Evolutionary conservation across 2,329 filamentous ascomycete genomes (phyloP).

Genomic region (Botryotinia globosa): DNA sequence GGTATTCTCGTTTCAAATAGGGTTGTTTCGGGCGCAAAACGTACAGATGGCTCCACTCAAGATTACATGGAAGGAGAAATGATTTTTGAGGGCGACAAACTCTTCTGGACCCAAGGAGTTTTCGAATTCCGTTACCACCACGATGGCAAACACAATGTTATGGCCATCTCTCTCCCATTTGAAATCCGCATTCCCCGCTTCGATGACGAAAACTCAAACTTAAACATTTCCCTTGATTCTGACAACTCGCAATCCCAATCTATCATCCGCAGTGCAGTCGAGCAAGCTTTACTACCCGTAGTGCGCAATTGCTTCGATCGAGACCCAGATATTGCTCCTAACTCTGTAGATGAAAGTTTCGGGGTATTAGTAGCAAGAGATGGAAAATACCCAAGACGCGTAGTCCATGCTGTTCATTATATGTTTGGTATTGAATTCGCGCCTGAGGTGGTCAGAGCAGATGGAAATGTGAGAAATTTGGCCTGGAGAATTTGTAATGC

Average conservation of each 20-base stretch:
- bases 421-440: constrained; percentile 98
- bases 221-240: background rate
- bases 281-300: constrained; percentile 74
- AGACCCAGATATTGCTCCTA: constrained; percentile 85
- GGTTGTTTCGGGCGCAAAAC: constrained; percentile 46
- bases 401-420: constrained; percentile 91
- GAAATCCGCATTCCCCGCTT: constrained; percentile 83
- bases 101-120: constrained; percentile 95
- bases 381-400: constrained; percentile 81
- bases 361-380: constrained; percentile 82
- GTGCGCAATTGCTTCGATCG: constrained; percentile 91
- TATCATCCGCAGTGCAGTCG: constrained; percentile 66
- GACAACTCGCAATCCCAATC: constrained; percentile 56
- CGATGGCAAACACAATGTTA: constrained; percentile 85
- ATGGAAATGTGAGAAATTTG: constrained; percentile 85
- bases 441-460: constrained; percentile 84
- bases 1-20: constrained; percentile 72
- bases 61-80: constrained; percentile 76
- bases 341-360: constrained; percentile 74
- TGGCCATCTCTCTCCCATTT: constrained; percentile 91
- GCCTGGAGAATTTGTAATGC: constrained; percentile 95
- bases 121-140: constrained; percentile 99
- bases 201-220: constrained; percentile 62
- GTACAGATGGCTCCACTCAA: constrained; percentile 48
- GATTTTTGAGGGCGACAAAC: constrained; percentile 84